These are phyloP conservation scores for Reutealis trisperma DNA, from an alignment of 345 rosid species.

Conservation along the genomic window DNA sequence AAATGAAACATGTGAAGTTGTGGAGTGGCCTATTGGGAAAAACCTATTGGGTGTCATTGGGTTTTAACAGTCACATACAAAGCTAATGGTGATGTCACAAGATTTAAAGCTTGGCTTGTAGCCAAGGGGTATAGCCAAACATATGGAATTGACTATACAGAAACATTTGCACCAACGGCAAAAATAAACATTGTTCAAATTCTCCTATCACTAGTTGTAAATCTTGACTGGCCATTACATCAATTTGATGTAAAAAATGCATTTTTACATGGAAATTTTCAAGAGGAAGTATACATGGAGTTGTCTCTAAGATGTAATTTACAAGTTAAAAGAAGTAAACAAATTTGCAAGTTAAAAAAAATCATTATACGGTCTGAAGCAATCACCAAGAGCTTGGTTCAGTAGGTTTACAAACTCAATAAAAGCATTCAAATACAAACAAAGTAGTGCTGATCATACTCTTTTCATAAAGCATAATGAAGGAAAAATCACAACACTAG, in stretches of 20 bases:
- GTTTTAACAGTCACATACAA: too few species aligned
- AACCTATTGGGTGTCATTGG: background rate
- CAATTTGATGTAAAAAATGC: too few species aligned
- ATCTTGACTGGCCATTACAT: too few species aligned
- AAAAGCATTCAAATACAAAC: background rate
- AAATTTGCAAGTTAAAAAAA: background rate
- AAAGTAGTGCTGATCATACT: background rate
- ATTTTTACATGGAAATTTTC: too few species aligned
- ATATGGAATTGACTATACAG: background rate
- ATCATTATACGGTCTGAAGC: background rate
- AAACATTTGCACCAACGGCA: too few species aligned
- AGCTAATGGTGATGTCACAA: background rate
- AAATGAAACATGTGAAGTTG: background rate
- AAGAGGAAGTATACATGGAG: too few species aligned
- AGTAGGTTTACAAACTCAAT: background rate
- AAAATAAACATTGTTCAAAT: too few species aligned
- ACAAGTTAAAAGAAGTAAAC: background rate
- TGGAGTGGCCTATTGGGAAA: background rate
- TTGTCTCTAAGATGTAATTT: too few species aligned
- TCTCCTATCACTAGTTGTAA: too few species aligned
- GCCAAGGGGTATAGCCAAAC: background rate
- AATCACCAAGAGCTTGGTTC: background rate
- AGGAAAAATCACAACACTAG: too few species aligned
- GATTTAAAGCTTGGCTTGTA: background rate
- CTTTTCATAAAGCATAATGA: too few species aligned